These are phyloP conservation scores for Diaporthe eres DNA, from an alignment of 2,329 filamentous ascomycete genomes.

Conservation along the genomic window DNA sequence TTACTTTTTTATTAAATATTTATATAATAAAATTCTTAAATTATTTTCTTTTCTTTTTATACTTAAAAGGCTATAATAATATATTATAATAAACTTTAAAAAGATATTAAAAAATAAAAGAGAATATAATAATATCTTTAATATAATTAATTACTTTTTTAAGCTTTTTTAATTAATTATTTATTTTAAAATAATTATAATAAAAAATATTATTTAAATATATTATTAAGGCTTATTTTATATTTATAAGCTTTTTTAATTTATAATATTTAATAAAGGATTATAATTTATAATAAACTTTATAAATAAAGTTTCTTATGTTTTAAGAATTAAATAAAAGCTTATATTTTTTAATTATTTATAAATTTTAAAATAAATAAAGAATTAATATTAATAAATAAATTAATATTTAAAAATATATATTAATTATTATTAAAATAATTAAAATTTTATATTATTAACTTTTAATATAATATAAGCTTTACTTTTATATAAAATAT, in stretches of 20 bases:
- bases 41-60: neutral
- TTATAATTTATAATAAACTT: neutral
- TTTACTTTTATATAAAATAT: neutral
- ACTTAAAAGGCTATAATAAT: too few species aligned
- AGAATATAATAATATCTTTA: neutral
- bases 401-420: neutral
- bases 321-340: neutral
- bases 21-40: neutral
- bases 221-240: neutral
- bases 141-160: too few species aligned
- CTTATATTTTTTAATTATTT: neutral
- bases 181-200: neutral
- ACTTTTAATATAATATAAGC: neutral
- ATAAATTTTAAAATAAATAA: neutral
- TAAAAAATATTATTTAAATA: neutral
- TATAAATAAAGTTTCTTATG: neutral
- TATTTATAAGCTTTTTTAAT: neutral
- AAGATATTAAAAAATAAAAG: too few species aligned
- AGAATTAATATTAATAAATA: neutral
- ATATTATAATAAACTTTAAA: neutral
- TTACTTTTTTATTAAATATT: neutral
- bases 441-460: neutral
- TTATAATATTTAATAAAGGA: neutral
- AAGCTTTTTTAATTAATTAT: neutral
- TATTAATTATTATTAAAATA: constrained; percentile 8